Conservation (phyloP, 768 basidiomycete genomes). For the Amanita muscaria region DNA sequence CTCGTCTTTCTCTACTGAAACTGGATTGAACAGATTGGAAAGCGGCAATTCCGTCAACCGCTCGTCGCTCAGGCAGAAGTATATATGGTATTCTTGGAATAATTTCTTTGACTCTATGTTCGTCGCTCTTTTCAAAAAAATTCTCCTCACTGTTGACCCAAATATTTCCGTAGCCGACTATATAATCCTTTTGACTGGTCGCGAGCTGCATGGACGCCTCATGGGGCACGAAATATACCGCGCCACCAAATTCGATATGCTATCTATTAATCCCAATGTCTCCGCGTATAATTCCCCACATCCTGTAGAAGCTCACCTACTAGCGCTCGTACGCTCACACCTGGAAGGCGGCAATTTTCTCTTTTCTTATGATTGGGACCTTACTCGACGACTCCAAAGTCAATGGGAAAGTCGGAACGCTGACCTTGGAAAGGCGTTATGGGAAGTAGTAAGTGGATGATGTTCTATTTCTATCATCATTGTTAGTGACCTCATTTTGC, state of each 20-base stretch:
- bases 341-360: constrained; percentile 72
- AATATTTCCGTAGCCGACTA: constrained; percentile 69
- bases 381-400: constrained; percentile 80
- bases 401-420: constrained; percentile 57
- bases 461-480: neutral
- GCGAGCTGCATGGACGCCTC: constrained; percentile 68
- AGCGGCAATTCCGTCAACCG: constrained; percentile 40
- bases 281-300: constrained; percentile 64
- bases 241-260: constrained; percentile 84
- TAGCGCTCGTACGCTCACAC: constrained; percentile 82
- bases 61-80: constrained; percentile 52
- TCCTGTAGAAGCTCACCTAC: constrained; percentile 80
- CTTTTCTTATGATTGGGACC: constrained; percentile 86
- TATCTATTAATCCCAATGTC: constrained; percentile 71
- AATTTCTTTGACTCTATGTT: constrained; percentile 71
- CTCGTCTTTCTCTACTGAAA: neutral
- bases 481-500: constrained; percentile 4
- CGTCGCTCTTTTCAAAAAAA: constrained; percentile 22
- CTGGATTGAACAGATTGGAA: constrained; percentile 37
- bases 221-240: constrained; percentile 84
- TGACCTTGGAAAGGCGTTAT: constrained; percentile 50
- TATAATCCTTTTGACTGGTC: constrained; percentile 78
- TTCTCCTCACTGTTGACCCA: constrained; percentile 1
- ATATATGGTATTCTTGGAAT: constrained; percentile 72
- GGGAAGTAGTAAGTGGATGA: constrained; percentile 68